A percentile compares a stretch with the other conserved stretches of the same genome.
These are phyloP conservation scores for Thyridium curvatum DNA, from an alignment of 2,329 filamentous ascomycete species.

Conservation along the genomic window DNA sequence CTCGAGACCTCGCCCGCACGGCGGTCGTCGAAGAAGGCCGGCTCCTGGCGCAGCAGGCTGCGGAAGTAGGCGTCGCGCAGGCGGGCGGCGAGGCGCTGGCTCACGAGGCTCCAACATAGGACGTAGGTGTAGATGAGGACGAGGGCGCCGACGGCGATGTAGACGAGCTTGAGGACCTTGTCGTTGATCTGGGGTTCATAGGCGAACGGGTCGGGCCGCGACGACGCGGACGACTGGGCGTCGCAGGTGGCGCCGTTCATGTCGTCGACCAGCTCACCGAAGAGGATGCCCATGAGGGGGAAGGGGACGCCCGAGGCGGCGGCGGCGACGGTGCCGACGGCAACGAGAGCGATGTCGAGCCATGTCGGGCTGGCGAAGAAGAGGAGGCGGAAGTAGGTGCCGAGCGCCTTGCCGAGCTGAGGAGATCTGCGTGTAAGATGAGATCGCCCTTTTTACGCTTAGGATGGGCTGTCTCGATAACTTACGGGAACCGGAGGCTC, in stretches of 20 bases:
- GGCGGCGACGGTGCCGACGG: conserved; percentile 32
- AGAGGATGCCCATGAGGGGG: conserved; percentile 50
- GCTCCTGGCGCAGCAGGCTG: conserved; percentile 53
- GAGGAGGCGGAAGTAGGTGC: conserved; percentile 20
- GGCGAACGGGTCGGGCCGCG: conserved; percentile 5
- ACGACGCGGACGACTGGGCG: conserved; percentile 7
- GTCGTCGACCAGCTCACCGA: conserved; percentile 45
- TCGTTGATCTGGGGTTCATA: conserved; percentile 14
- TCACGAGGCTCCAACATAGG: conserved; percentile 57
- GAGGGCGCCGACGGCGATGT: conserved; percentile 58
- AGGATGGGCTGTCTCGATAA: too few relatives aligned
- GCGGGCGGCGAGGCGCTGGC: conserved; percentile 56
- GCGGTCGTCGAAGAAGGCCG: conserved; percentile 54
- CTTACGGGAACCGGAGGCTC: too few relatives aligned
- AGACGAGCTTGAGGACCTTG: conserved; percentile 40
- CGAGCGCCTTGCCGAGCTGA: conserved; percentile 6
- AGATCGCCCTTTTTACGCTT: not conserved
- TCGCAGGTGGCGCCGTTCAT: conserved; percentile 41
- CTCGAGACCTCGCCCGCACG: conserved; percentile 58
- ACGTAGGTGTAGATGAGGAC: conserved; percentile 58
- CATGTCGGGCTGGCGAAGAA: conserved; percentile 17
- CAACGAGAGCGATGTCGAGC: conserved; percentile 23
- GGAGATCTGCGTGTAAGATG: not conserved
- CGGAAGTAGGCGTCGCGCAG: conserved; percentile 55
- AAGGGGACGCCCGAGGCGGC: conserved; percentile 47